Base-by-base conservation (phyloP, 2,329 filamentous ascomycete genomes). In the Acrocalymma vagum region DNA sequence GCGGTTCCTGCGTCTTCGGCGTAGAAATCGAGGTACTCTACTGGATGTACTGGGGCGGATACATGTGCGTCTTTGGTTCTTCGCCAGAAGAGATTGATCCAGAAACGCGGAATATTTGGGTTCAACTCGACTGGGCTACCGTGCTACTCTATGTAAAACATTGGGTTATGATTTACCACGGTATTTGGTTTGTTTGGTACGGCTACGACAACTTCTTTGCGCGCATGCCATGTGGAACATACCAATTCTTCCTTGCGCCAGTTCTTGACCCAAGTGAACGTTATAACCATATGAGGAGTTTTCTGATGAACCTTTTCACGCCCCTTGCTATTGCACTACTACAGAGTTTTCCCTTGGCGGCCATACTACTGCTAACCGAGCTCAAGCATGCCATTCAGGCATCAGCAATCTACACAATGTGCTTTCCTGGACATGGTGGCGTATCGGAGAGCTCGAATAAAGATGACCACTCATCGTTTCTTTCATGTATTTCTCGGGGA, bases 1-100 rank as follows among this genome's bases (percentile, higher is more conserved):
- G 6, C 8, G 6, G 21, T 6, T 6, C 4, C 18, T 30, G 29
- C 29, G 17, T 16, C 15, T 18, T 30, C 15, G 16, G 13, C 14
- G 21, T 30, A 11, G 29, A 30, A 17, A 30, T 30, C 16, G 16
- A 30, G 21, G 16, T 30, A 16, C 10, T 30, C 16, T 30, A 30
- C 10, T 30, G 29, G 29, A 30, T 30, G 29, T 30, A 30, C 15
- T 20, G 15, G 29, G 29, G 15, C 18, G 29, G 29, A 11, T 30
- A 30, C 29, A n/a, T 30, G 6, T 6, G 6, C 15, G 15, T 20
- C 4, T 30, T 30, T 30, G 29, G 29, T 9, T 15, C 29, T 6
- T 15, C 29, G 4, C 15, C 15, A 20, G 18, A 18, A 11, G 6
- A 8, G 6, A 30, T 30, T 7, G 9, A 10, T 11, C 14, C 21